Evolutionary conservation across 2,329 filamentous ascomycete species (phyloP).

Genomic region (Alternaria arborescens): DNA sequence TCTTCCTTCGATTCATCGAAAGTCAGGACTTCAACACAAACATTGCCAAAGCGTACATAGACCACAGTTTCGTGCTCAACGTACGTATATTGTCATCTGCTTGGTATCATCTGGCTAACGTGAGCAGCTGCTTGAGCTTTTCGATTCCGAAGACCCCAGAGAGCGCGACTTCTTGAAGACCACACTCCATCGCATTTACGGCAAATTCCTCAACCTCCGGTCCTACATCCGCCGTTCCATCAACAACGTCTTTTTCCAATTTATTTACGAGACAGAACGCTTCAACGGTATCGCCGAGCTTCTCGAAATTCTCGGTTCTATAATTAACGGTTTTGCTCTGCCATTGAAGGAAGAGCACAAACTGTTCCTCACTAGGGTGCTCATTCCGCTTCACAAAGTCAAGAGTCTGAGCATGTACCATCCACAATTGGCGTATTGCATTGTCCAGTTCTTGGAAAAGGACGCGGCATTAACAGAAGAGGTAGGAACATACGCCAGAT

Average conservation of each 20-base stretch:
- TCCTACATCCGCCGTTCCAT: conserved; percentile 98
- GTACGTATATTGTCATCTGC: conserved; percentile 50
- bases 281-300: conserved; percentile 99
- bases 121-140: conserved; percentile 84
- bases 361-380: conserved; percentile 90
- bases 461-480: conserved; percentile 97
- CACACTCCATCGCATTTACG: conserved; percentile 96
- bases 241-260: conserved; percentile 99
- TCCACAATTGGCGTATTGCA: conserved; percentile 96
- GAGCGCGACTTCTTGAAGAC: conserved; percentile 99
- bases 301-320: conserved; percentile 94
- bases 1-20: conserved; percentile 98
- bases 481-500: conserved; percentile 60
- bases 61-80: conserved; percentile 94
- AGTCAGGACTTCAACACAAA: conserved; percentile 99
- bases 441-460: conserved; percentile 98
- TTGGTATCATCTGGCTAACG: conserved; percentile 25
- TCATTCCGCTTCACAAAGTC: conserved; percentile 95
- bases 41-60: conserved; percentile 98
- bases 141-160: conserved; percentile 96
- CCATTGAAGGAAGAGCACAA: conserved; percentile 99
- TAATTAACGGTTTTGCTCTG: conserved; percentile 97
- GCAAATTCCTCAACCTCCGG: conserved; percentile 96
- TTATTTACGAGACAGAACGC: conserved; percentile 96
- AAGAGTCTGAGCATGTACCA: conserved; percentile 99